Percentiles rank a stretch among this genome's conserved stretches.
Conservation (phyloP, 225 moss, liverwort and hornwort species). For the Sphagnum contortum region DNA sequence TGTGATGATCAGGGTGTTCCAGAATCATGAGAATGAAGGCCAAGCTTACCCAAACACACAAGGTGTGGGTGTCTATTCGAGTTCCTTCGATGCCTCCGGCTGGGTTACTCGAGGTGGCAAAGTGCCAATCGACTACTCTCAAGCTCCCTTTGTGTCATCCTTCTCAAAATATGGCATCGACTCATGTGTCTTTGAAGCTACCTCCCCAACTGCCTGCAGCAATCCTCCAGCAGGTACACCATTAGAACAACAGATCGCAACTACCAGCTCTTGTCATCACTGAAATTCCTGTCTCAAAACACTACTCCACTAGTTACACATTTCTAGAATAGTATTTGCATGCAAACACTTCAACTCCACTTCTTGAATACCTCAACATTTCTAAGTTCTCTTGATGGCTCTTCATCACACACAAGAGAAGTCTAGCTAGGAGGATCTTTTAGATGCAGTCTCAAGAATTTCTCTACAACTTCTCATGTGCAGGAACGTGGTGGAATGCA, state of each 20-base stretch:
- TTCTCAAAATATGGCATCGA: conserved; percentile 57
- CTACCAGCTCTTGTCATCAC: too few relatives aligned
- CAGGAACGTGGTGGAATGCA: conserved; percentile 49
- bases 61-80: conserved; percentile 63
- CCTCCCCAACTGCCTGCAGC: conserved; percentile 16
- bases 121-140: conserved; percentile 38
- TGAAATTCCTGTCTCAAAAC: too few relatives aligned
- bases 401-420: too few relatives aligned
- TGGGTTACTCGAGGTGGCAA: conserved; percentile 70
- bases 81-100: conserved; percentile 49
- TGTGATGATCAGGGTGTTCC: conserved; percentile 47
- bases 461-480: neutral
- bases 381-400: too few relatives aligned
- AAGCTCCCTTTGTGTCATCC: conserved; percentile 49
- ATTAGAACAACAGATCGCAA: too few relatives aligned
- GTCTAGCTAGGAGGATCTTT: too few relatives aligned
- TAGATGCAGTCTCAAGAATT: too few relatives aligned
- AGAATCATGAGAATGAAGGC: conserved; percentile 43
- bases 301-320: too few relatives aligned
- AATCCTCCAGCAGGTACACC: conserved; percentile 15
- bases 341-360: too few relatives aligned
- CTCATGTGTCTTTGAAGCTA: conserved; percentile 28
- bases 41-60: conserved; percentile 60
- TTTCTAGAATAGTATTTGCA: neutral
- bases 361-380: too few relatives aligned